phyloP scores from a whole-genome alignment of 2,329 filamentous ascomycete genomes.

The Cylindrodendrum hubeiense region DNA sequence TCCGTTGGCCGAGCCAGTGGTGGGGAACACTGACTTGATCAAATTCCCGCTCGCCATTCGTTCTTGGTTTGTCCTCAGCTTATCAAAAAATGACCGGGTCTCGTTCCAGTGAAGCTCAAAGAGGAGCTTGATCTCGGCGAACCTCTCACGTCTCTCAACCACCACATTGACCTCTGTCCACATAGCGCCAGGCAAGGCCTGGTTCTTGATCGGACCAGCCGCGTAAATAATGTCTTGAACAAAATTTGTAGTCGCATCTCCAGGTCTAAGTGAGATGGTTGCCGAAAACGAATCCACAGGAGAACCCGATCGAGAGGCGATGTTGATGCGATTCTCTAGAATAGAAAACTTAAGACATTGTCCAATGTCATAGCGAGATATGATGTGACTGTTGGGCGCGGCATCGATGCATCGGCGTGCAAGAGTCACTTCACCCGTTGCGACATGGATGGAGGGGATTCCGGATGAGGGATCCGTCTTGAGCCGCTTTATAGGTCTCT shows the following conservation, averaged over 20 bases:
- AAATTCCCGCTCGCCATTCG: constrained; percentile 50
- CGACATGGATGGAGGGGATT: constrained; percentile 42
- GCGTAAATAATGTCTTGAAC: constrained; percentile 36
- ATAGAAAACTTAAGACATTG: constrained; percentile 36
- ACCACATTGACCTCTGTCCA: constrained; percentile 50
- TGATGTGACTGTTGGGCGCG: constrained; percentile 14
- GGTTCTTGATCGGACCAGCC: constrained; percentile 25
- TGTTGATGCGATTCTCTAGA: constrained; percentile 26
- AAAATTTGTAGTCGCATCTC: constrained; percentile 38
- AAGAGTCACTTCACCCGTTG: constrained; percentile 41
- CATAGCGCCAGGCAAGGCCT: constrained; percentile 46
- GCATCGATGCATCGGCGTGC: constrained; percentile 39
- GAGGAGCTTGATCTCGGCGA: constrained; percentile 47
- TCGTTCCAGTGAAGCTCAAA: constrained; percentile 59
- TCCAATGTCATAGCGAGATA: constrained; percentile 35
- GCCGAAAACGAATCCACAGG: constrained; percentile 18
- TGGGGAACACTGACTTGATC: constrained; percentile 52
- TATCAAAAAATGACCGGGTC: constrained; percentile 47
- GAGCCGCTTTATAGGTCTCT: constrained; percentile 48
- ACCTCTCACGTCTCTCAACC: constrained; percentile 44
- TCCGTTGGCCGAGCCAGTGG: background rate
- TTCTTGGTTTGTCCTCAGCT: constrained; percentile 11
- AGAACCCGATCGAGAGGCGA: constrained; percentile 31
- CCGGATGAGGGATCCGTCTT: constrained; percentile 37
- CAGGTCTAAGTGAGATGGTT: constrained; percentile 37